phyloP scores from a whole-genome alignment of 495 filamentous ascomycete genomes.

The Chaetomium cochliodes region DNA sequence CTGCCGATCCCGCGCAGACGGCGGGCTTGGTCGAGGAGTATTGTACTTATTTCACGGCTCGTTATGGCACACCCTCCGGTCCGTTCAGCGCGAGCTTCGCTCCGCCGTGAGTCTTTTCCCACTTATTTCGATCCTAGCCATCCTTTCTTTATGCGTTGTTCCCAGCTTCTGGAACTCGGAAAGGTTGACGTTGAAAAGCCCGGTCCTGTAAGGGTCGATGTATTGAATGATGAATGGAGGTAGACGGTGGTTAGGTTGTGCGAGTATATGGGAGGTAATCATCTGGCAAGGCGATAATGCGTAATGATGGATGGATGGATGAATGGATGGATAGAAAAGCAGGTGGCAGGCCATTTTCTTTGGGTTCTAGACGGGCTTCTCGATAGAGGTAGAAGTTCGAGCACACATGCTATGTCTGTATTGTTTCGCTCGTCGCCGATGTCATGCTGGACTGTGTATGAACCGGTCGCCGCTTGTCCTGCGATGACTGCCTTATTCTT shows the following conservation, averaged over 20 bases:
- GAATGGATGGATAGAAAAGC: neutral
- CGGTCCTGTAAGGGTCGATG: too few relatives aligned
- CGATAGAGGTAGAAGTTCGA: neutral
- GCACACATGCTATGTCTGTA: too few relatives aligned
- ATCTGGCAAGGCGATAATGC: too few relatives aligned
- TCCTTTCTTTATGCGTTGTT: too few relatives aligned
- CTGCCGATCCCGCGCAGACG: neutral
- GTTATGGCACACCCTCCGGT: constrained; percentile 9
- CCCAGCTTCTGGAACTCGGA: too few relatives aligned
- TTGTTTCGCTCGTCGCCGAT: neutral
- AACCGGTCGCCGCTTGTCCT: neutral
- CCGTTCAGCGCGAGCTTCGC: neutral
- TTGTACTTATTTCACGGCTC: constrained; percentile 13
- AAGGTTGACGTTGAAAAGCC: too few relatives aligned
- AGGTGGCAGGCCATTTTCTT: too few relatives aligned
- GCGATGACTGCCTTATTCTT: neutral
- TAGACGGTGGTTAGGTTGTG: too few relatives aligned
- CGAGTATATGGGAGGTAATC: too few relatives aligned
- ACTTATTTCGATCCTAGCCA: too few relatives aligned
- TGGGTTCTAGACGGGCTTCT: too few relatives aligned
- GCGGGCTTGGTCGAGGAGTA: constrained; percentile 4
- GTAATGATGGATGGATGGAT: neutral
- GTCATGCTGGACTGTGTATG: neutral
- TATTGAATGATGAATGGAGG: too few relatives aligned
- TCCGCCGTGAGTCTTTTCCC: neutral